Conservation (phyloP, 1,284 basidiomycete species). For the Sporisorium reilianum region DNA sequence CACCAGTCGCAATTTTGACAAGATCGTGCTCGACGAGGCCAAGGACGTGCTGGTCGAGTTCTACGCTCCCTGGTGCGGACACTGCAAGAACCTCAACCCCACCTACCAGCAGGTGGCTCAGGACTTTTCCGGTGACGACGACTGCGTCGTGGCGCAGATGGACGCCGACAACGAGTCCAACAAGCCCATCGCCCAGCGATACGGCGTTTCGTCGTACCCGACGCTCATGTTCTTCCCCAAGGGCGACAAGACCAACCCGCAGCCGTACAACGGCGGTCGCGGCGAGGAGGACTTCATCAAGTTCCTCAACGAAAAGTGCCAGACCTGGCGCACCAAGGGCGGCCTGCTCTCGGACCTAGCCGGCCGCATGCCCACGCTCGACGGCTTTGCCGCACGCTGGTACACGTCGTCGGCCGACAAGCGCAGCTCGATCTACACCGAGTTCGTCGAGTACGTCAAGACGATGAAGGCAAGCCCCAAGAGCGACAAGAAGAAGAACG, state of each 20-base stretch:
- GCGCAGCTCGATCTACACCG: slow-evolving; percentile 75
- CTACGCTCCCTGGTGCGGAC: slow-evolving; percentile 89
- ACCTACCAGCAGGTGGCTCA: slow-evolving; percentile 92
- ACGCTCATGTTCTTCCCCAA: slow-evolving; percentile 91
- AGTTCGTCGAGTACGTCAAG: slow-evolving; percentile 71
- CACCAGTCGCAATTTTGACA: slow-evolving; percentile 82
- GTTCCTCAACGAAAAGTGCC: slow-evolving; percentile 85
- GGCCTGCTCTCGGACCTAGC: slow-evolving; percentile 85
- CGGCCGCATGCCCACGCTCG: slow-evolving; percentile 82
- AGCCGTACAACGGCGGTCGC: slow-evolving; percentile 78
- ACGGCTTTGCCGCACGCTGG: slow-evolving; percentile 83
- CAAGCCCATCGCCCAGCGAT: slow-evolving; percentile 79
- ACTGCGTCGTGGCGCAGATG: slow-evolving; percentile 85
- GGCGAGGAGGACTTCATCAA: slow-evolving; percentile 77
- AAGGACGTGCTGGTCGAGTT: slow-evolving; percentile 97
- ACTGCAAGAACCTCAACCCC: slow-evolving; percentile 94
- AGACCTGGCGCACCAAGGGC: slow-evolving; percentile 82
- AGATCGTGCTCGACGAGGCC: slow-evolving; percentile 80
- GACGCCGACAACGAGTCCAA: slow-evolving; percentile 88
- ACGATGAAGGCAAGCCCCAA: slow-evolving; percentile 46
- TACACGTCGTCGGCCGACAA: slow-evolving; percentile 74
- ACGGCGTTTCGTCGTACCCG: slow-evolving; percentile 80
- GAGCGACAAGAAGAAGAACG: slow-evolving; percentile 67
- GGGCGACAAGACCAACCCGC: slow-evolving; percentile 74
- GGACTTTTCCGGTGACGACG: slow-evolving; percentile 81